Percentiles rank a stretch among this genome's conserved stretches.
phyloP scores from a whole-genome alignment of 495 filamentous ascomycete genomes.

The Pseudoneurospora amorphoporcata region DNA sequence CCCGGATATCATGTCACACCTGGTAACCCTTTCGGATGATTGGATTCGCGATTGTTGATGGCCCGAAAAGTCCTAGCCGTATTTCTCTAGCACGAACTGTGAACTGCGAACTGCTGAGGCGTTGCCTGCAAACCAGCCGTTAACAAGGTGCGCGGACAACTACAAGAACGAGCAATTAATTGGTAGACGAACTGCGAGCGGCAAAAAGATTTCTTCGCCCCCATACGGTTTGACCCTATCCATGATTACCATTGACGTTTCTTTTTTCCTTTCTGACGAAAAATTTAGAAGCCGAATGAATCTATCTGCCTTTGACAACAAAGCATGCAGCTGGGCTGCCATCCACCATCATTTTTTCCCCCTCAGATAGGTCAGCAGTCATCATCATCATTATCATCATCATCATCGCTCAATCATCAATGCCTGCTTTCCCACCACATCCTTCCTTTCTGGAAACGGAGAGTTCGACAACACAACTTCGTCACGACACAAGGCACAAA shows the following conservation, averaged over 20 bases:
- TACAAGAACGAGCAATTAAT: neutral
- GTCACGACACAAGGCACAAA: neutral
- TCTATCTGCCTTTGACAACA: neutral
- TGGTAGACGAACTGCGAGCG: neutral
- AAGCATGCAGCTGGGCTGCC: neutral
- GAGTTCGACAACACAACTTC: neutral
- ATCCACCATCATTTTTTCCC: neutral
- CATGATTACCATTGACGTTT: neutral
- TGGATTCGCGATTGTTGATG: neutral
- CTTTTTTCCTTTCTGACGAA: neutral
- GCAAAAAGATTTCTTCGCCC: neutral
- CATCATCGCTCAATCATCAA: neutral
- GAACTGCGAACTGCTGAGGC: neutral
- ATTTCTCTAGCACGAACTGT: neutral
- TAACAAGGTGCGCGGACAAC: slow-evolving; percentile 2
- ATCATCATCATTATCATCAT: neutral
- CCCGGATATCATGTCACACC: neutral
- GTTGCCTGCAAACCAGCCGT: slow-evolving; percentile 4
- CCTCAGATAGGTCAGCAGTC: neutral
- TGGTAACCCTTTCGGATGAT: neutral
- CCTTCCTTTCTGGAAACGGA: neutral
- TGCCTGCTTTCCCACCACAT: neutral
- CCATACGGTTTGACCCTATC: neutral
- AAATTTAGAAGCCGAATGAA: neutral
- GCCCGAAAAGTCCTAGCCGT: slow-evolving; percentile 4